A percentile compares a stretch with the other conserved stretches of the same genome.
These are phyloP conservation scores for Coemansia sp. DNA, from an alignment of 192 early-diverging fungal species.

Conservation along the genomic window DNA sequence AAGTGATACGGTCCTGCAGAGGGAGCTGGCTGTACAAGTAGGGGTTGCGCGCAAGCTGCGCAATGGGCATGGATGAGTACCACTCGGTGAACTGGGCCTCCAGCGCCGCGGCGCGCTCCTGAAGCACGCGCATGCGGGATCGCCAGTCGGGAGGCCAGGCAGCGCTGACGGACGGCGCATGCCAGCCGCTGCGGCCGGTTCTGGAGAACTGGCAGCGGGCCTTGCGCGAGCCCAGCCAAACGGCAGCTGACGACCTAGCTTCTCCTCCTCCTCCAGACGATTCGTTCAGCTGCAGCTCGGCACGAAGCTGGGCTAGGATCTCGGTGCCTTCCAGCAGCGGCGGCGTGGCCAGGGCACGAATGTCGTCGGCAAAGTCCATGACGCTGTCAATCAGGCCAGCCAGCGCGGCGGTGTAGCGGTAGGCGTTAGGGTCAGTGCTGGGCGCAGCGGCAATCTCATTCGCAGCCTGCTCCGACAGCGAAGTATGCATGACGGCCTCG, in stretches of 20 bases:
- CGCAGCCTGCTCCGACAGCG: slow-evolving; percentile 29
- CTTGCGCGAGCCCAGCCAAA: slow-evolving; percentile 35
- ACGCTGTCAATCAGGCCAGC: slow-evolving; percentile 43
- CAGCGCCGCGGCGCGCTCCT: slow-evolving; percentile 32
- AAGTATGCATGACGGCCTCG: slow-evolving; percentile 48
- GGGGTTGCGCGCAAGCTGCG: slow-evolving; percentile 33
- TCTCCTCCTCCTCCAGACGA: not conserved
- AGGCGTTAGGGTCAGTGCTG: slow-evolving; percentile 29
- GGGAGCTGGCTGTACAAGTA: slow-evolving; percentile 43
- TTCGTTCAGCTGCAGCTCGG: slow-evolving; percentile 11
- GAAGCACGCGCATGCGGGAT: slow-evolving; percentile 46
- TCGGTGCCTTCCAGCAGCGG: slow-evolving; percentile 41
- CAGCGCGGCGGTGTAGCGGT: slow-evolving; percentile 29
- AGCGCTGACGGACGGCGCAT: slow-evolving; percentile 14
- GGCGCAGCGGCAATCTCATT: slow-evolving; percentile 36
- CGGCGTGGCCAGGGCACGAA: slow-evolving; percentile 35
- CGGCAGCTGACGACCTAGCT: slow-evolving; percentile 12
- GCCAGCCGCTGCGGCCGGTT: slow-evolving; percentile 19
- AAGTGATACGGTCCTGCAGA: slow-evolving; percentile 44
- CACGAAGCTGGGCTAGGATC: slow-evolving; percentile 28
- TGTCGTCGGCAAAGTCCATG: slow-evolving; percentile 41
- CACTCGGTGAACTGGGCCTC: slow-evolving; percentile 36
- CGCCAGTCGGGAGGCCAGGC: slow-evolving; percentile 51
- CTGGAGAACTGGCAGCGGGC: slow-evolving; percentile 11
- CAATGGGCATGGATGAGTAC: slow-evolving; percentile 43